Percentiles rank a stretch among this genome's conserved stretches.
Evolutionary conservation across 2,329 filamentous ascomycete species (phyloP).

Genomic region (Chaetomiaceae sp.): DNA sequence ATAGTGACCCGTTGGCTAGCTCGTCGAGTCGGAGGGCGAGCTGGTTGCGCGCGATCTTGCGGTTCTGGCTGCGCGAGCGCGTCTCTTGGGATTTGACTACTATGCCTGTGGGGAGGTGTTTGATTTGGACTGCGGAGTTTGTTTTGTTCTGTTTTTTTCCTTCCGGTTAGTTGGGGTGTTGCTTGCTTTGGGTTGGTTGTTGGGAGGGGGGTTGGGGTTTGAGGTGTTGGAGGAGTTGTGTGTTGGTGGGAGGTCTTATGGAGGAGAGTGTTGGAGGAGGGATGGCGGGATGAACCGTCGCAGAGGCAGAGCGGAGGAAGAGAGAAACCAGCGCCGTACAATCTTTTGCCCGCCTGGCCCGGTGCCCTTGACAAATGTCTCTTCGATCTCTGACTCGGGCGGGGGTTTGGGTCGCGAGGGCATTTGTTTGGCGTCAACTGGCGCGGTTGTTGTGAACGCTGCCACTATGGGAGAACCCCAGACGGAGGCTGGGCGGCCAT

Average conservation of each 20-base stretch:
- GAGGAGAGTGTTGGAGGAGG: background rate
- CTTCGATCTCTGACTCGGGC: slow-evolving; percentile 72
- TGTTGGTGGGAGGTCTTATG: background rate
- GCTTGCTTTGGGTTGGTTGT: background rate
- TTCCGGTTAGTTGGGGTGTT: background rate
- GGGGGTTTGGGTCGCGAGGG: slow-evolving; percentile 71
- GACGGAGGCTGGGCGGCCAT: background rate
- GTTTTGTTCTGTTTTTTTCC: slow-evolving; percentile 73
- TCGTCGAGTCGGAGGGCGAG: slow-evolving; percentile 73
- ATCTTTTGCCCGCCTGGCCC: slow-evolving; percentile 97
- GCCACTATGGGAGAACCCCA: background rate
- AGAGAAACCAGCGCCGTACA: slow-evolving; percentile 41
- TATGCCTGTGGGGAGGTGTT: slow-evolving; percentile 82
- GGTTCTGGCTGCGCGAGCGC: slow-evolving; percentile 78
- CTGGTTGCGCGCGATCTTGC: slow-evolving; percentile 74
- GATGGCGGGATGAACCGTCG: background rate
- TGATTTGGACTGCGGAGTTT: slow-evolving; percentile 87
- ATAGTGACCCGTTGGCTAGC: slow-evolving; percentile 64
- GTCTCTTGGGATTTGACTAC: slow-evolving; percentile 94
- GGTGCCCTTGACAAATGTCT: slow-evolving; percentile 83
- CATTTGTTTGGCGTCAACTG: slow-evolving; percentile 49
- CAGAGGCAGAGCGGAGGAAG: slow-evolving; percentile 1
- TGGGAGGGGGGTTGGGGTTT: background rate
- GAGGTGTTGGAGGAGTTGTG: background rate
- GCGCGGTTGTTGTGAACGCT: slow-evolving; percentile 31